Evolutionary conservation across 495 filamentous ascomycete species (phyloP), one percentile per base, ranked within the genome.

Genomic region (Penicilliopsis zonata): DNA sequence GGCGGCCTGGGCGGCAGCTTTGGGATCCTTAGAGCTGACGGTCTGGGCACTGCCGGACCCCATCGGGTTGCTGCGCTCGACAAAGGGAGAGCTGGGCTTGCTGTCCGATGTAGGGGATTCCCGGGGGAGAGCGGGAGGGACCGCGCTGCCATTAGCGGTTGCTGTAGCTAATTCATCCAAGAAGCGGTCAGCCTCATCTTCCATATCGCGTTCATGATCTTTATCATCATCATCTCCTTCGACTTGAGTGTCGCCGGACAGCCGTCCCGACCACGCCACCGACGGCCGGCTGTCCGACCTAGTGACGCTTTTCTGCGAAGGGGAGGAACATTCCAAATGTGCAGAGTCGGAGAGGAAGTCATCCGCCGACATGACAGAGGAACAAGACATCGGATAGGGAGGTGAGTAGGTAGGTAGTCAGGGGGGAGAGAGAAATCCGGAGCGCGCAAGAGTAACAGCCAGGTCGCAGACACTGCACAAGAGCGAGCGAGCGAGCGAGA

Each of bases 21-120:
- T 84, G 32, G 82, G 77, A 69, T 95, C 85, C 66, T 79, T 83
- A 42, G 79, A 84, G 58, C 68, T 70, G 50, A 80, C 74, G 33
- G 76, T 80, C 49, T 73, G 81, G 50, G 67, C 71, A 48, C 53
- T 66, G 29, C 63, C 65, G 40, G 66, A 68, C 43, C 67, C 69
- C 69, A 71, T 69, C 21, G 69, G 62, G 61, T 72, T 84, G 53
- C 63, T 72, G 47, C 69, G 67, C 43, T 76, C 71, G 28, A 69
- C 64, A 43, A 63, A 66, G 20, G 74, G 72, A 33, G 72, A 69
- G 9, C 66, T 55, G 18, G 67, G 64, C 55, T 75, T 72, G 52
- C 69, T 70, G 51, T 47, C 59, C 33, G 53, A 51, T 5, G 55
- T 51, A 31, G 52, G 46, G 4, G 56, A 64, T 25, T 50, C 46